These are phyloP conservation scores for Metschnikowia amazonensis DNA, from an alignment of 805 yeast genomes.

Conservation along the genomic window DNA sequence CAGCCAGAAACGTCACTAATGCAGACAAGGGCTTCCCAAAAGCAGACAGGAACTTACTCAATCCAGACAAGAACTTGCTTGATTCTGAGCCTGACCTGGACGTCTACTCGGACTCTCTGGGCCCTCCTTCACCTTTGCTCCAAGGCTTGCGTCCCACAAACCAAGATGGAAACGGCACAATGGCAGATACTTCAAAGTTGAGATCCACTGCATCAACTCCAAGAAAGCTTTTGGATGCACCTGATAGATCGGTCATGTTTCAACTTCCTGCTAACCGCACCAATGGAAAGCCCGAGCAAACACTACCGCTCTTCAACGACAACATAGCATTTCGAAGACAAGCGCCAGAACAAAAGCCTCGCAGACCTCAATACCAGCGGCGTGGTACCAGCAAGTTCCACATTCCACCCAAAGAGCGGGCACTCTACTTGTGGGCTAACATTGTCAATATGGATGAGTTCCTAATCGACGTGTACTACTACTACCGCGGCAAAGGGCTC, in stretches of 20 bases:
- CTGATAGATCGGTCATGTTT: conserved; percentile 11
- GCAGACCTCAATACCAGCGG: conserved; percentile 3
- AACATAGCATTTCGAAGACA: conserved; percentile 4
- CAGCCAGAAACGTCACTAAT: not conserved
- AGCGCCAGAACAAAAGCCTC: not conserved
- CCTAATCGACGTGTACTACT: conserved; percentile 74
- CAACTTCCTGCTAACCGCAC: conserved; percentile 6
- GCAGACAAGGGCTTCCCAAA: no score
- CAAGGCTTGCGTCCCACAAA: not conserved
- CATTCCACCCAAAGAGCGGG: conserved; percentile 59
- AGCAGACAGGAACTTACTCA: not conserved
- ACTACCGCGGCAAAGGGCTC: conserved; percentile 82
- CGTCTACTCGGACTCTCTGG: conserved; percentile 21
- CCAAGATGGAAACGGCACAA: not conserved
- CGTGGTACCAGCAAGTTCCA: conserved; percentile 12
- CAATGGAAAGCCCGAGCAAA: not conserved
- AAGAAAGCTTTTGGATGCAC: not conserved
- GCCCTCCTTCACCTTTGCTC: conserved; percentile 19
- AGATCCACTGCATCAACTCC: not conserved
- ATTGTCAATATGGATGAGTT: conserved; percentile 88
- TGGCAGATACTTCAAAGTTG: not conserved
- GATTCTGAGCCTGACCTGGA: conserved; percentile 37
- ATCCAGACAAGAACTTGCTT: conserved; percentile 20
- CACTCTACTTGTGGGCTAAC: conserved; percentile 95
- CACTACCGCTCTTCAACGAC: conserved; percentile 7